Conservation (phyloP, 2,329 filamentous ascomycete species). For the Chaetomium olivaceum region DNA sequence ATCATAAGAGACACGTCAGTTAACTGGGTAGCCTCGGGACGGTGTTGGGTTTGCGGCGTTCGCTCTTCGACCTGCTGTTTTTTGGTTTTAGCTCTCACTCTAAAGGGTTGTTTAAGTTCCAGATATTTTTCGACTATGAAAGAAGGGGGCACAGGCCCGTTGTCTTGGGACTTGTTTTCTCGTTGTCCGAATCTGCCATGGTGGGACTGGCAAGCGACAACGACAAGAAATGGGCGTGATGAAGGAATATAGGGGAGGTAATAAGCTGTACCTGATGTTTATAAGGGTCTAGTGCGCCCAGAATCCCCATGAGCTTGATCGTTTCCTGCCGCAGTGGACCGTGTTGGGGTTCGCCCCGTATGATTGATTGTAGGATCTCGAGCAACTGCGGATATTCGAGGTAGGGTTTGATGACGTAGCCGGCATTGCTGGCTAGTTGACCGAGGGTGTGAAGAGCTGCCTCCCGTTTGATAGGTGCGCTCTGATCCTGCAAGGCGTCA, state of each 20-base stretch:
- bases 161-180: conserved; percentile 11
- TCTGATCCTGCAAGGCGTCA: conserved; percentile 89
- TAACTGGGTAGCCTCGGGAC: conserved; percentile 63
- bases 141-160: not conserved
- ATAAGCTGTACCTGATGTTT: conserved; percentile 68
- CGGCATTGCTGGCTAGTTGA: conserved; percentile 91
- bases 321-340: conserved; percentile 87
- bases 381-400: conserved; percentile 92
- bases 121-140: not conserved
- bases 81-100: conserved; percentile 23
- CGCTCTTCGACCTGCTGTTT: conserved; percentile 79
- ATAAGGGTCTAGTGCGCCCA: conserved; percentile 93
- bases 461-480: conserved; percentile 85
- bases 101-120: conserved; percentile 2
- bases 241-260: conserved; percentile 26
- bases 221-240: conserved; percentile 22
- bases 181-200: conserved; percentile 25
- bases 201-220: conserved; percentile 21
- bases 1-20: conserved; percentile 98
- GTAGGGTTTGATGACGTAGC: conserved; percentile 96
- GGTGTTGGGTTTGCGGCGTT: conserved; percentile 75
- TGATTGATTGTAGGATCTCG: conserved; percentile 89
- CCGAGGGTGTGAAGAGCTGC: conserved; percentile 88
- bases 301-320: conserved; percentile 92
- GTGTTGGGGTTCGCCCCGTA: conserved; percentile 83